Conservation (phyloP, 495 filamentous ascomycete genomes). For the Chlorociboria aeruginascens region DNA sequence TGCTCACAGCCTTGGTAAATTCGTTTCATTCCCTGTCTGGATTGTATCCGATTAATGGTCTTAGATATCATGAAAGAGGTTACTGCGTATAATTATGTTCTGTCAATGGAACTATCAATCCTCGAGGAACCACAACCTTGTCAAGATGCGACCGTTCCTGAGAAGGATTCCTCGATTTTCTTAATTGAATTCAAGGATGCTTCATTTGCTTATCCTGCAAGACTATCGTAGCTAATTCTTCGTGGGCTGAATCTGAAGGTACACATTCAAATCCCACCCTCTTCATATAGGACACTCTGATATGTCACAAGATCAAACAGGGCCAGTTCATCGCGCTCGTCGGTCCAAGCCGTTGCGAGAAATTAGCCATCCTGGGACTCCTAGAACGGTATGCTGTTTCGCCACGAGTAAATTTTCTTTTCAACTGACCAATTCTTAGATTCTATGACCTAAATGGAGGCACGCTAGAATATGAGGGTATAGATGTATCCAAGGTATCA, state of each 20-base stretch:
- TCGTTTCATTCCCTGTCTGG: too few relatives aligned
- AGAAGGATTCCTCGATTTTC: slow-evolving; percentile 37
- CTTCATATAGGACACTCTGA: too few relatives aligned
- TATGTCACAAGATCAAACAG: slow-evolving; percentile 17
- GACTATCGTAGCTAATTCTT: slow-evolving; percentile 40
- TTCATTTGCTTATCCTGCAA: slow-evolving; percentile 27
- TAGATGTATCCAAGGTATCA: slow-evolving; percentile 29
- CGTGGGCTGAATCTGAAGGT: slow-evolving; percentile 38
- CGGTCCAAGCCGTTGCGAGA: slow-evolving; percentile 48
- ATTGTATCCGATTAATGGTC: too few relatives aligned
- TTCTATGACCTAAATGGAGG: slow-evolving; percentile 37
- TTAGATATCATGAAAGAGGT: slow-evolving; percentile 56
- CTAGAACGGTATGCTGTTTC: slow-evolving; percentile 30
- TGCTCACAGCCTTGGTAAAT: slow-evolving; percentile 56
- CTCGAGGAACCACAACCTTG: slow-evolving; percentile 66
- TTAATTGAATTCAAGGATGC: slow-evolving; percentile 1
- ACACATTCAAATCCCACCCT: slow-evolving; percentile 12
- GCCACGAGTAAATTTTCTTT: too few relatives aligned
- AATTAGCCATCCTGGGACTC: slow-evolving; percentile 46
- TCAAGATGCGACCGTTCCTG: slow-evolving; percentile 50
- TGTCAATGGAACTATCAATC: slow-evolving; percentile 35
- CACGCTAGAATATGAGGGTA: slow-evolving; percentile 29
- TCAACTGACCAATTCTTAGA: slow-evolving; percentile 6
- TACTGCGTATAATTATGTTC: slow-evolving; percentile 13
- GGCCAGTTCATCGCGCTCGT: slow-evolving; percentile 50